Evolutionary conservation across 345 rosid species (phyloP), one percentile per base, ranked within the genome.

Genomic region (Salix exigua): DNA sequence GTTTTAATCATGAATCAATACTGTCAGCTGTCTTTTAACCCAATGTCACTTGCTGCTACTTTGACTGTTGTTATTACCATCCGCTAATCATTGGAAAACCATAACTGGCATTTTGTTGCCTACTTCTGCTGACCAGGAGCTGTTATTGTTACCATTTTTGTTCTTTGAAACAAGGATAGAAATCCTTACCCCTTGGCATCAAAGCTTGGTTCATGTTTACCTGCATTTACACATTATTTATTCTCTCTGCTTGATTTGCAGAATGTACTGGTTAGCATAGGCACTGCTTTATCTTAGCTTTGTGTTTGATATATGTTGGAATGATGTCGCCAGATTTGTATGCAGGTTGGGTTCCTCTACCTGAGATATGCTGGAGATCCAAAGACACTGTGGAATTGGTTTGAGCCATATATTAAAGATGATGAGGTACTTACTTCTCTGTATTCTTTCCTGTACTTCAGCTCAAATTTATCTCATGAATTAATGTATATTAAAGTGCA

Each of bases 281-380:
- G 74, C 42, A 23, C 31, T 14, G 2, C 18, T 9, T 25, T n/a
- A 11, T 48, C 23, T 50, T 40, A 9, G 65, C 55, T 26, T 58
- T 38, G 37, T 66, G 68, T 21, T 51, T 65, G 51, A 46, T 51
- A 68, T 69, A 25, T 60, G 48, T 17, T 65, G 31, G 53, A 23
- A 72, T 80, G 51, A 85, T 65, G 35, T 48, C 66, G 63, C 33
- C 50, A 53, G 38, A 66, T 74, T 76, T 58, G 33, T n/a, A 83
- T 85, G 88, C 89, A 96, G 99, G 72, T 96, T 85, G 99, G 99
- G 81, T 96, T 96, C 79, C 90, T 96, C 44, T 96, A 96, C 79
- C 82, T 96, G 77, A 96, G 99, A 83, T 96, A 93, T 83, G 94
- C 94, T 75, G 99, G 82, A 68, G 99, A 96, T 83, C 85, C 99